Conservation (phyloP, 495 filamentous ascomycete species). For the Tetracladium marchalianum region DNA sequence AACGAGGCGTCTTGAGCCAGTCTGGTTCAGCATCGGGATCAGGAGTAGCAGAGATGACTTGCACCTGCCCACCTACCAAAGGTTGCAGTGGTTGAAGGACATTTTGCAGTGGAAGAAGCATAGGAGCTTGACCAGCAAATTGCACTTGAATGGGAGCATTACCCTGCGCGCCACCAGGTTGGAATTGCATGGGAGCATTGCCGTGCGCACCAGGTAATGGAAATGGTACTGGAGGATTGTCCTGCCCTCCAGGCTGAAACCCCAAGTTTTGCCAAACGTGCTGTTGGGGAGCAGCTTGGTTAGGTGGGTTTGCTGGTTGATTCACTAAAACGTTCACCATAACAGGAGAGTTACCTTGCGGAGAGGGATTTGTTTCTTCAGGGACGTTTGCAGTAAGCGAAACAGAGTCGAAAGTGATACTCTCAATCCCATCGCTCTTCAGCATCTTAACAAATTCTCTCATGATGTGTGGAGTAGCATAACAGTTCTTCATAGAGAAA, state of each 20-base stretch:
- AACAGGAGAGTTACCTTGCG: no score
- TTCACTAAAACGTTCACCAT: no score
- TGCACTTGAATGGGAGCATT: not conserved
- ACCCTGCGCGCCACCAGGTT: no score
- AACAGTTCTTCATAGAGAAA: constrained; percentile 48
- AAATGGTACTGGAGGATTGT: no score
- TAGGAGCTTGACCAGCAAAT: not conserved
- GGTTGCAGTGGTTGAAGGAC: no score
- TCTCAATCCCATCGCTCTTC: constrained; percentile 18
- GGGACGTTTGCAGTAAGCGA: constrained; percentile 27
- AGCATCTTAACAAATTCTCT: constrained; percentile 19
- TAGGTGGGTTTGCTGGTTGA: no score
- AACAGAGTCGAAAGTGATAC: constrained; percentile 32
- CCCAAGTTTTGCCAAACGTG: no score
- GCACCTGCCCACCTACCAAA: no score
- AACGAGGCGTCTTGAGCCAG: constrained; percentile 13
- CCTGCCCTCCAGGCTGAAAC: no score
- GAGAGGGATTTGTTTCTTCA: constrained; percentile 5
- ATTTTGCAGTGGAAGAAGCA: not conserved
- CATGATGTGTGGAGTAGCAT: constrained; percentile 32
- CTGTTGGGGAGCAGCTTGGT: not conserved
- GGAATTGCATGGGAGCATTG: no score
- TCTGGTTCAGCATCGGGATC: not conserved
- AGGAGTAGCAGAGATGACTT: not conserved
- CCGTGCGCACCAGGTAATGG: no score